Evolutionary conservation across 306 rosid species (phyloP).

Genomic region (Sindora glabra): DNA sequence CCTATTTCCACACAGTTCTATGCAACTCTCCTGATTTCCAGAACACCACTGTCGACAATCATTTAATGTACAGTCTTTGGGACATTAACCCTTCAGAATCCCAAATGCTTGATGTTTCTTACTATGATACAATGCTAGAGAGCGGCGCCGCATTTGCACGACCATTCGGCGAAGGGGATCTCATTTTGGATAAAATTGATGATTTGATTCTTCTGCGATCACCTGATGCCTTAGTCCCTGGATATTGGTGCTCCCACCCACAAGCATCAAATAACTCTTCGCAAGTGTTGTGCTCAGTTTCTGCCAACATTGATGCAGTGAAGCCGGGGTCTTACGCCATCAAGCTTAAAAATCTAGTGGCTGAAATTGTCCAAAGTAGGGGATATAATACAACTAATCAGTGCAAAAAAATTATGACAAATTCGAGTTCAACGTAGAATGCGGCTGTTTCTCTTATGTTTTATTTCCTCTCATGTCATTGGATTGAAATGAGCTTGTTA

Average conservation of each 20-base stretch:
- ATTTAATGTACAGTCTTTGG: slow-evolving; percentile 41
- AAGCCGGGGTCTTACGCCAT: slow-evolving; percentile 39
- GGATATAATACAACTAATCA: slow-evolving; percentile 20
- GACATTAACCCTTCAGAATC: slow-evolving; percentile 31
- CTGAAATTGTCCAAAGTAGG: slow-evolving; percentile 19
- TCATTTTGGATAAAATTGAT: slow-evolving; percentile 44
- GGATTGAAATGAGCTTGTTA: no score
- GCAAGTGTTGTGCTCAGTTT: slow-evolving; percentile 25
- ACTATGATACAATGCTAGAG: slow-evolving; percentile 36
- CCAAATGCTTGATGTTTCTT: slow-evolving; percentile 36
- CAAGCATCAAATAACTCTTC: slow-evolving; percentile 11
- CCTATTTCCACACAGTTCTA: slow-evolving; percentile 64
- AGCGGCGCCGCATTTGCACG: slow-evolving; percentile 54
- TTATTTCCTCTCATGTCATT: no score
- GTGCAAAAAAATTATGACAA: slow-evolving; percentile 27
- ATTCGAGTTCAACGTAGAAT: no score
- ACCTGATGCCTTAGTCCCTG: slow-evolving; percentile 34
- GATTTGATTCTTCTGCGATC: slow-evolving; percentile 29
- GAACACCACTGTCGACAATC: slow-evolving; percentile 35
- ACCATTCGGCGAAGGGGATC: slow-evolving; percentile 36
- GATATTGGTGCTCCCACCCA: slow-evolving; percentile 47
- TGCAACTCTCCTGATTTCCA: slow-evolving; percentile 54
- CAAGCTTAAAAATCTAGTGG: slow-evolving; percentile 21
- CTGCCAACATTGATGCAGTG: slow-evolving; percentile 36
- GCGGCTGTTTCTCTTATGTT: no score